Evolutionary conservation across 768 basidiomycete species (phyloP).

Genomic region (Mycena rebaudengoi): DNA sequence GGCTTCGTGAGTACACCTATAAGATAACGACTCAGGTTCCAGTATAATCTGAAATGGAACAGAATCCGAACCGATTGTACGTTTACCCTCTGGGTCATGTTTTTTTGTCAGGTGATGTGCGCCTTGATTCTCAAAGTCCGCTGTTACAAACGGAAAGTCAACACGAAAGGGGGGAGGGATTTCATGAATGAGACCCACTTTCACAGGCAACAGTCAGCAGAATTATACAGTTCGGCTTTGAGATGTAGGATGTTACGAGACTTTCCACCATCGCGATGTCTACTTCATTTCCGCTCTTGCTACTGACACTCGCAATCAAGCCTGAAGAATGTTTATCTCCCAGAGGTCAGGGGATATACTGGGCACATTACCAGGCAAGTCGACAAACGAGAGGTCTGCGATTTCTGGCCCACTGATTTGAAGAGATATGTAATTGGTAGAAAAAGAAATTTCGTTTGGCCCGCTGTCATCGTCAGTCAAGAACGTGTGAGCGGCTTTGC

Average conservation of each 20-base stretch:
- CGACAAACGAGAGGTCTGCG: conserved; percentile 70
- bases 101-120: conserved; percentile 69
- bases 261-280: conserved; percentile 71
- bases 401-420: conserved; percentile 67
- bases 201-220: conserved; percentile 70
- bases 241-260: conserved; percentile 67
- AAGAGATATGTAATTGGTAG: conserved; percentile 62
- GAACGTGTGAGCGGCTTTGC: conserved; percentile 39
- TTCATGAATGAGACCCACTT: conserved; percentile 48
- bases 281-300: conserved; percentile 51
- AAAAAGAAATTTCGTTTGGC: conserved; percentile 50
- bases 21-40: too few species aligned
- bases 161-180: background rate
- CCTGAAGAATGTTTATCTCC: conserved; percentile 47
- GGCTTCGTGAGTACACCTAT: conserved; percentile 82
- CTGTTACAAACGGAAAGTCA: conserved; percentile 49
- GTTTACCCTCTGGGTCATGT: conserved; percentile 66
- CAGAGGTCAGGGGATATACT: too few species aligned
- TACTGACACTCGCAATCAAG: conserved; percentile 67
- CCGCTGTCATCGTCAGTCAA: conserved; percentile 44
- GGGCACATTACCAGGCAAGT: too few species aligned
- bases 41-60: too few species aligned
- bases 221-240: conserved; percentile 66
- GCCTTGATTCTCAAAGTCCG: conserved; percentile 85
- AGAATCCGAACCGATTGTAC: conserved; percentile 86